Evolutionary conservation across 129 eudicot species (phyloP), one percentile per base, ranked within the genome.

Genomic region (Centaurea solstitialis): DNA sequence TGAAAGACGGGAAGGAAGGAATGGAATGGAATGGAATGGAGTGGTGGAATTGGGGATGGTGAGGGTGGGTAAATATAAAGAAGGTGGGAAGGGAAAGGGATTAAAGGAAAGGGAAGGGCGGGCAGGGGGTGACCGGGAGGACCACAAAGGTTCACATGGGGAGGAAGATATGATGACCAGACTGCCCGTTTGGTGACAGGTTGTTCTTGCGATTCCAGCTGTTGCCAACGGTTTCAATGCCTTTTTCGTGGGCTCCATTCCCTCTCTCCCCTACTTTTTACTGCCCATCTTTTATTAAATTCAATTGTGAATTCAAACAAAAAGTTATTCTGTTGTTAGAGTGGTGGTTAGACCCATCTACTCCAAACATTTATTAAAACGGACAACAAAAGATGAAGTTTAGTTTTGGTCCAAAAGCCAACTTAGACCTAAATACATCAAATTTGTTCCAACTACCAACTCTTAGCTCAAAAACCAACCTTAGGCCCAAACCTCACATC

Each of bases 161-260:
- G 41, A n/a, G 61, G n/a, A 18, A 70, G 26, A 7, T 4, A 66
- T 5, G 11, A 17, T 43, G 81, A 61, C 82, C 82, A 12, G 76
- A 6, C 76, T 79, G 76, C 82, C 76, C 82, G 45, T 47, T 45
- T 24, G 23, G 40, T 79, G 82, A 79, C 82, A 79, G 76, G 15
- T 1, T 69, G 75, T 47, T n/a, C 22, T 79, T 38, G 64, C 75
- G 50, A 68, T 72, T 65, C 50, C 70, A 79, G 82, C 76, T 79
- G 82, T 79, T 65, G 70, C 76, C 76, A 11, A 79, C 53, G 76
- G 40, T 71, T 43, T 43, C 22, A 26, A 11, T 73, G 20, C 41
- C 38, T 13, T 50, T 74, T 68, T 30, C 73, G 73, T 68, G 73
- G 73, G 43, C 22, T 68, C 73, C 73, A 68, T 68, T 68, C 30